phyloP scores from a whole-genome alignment of 2,329 filamentous ascomycete genomes.

The Colletotrichum higginsianum region DNA sequence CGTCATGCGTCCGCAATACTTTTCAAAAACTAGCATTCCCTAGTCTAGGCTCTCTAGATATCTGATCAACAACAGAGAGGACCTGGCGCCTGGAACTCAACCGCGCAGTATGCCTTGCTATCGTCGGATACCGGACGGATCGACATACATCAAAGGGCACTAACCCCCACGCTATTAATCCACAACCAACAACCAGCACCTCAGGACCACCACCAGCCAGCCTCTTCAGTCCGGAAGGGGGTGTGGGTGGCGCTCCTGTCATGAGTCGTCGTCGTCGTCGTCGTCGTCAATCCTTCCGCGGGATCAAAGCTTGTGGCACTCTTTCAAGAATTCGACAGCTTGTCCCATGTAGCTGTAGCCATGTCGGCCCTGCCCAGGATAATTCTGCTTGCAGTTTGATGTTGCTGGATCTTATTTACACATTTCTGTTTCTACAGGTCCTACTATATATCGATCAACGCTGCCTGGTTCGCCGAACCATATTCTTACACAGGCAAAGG shows the following conservation, averaged over 20 bases:
- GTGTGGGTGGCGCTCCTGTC: background rate
- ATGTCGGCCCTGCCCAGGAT: background rate
- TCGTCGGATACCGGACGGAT: constrained; percentile 17
- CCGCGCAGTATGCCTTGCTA: background rate
- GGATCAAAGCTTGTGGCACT: background rate
- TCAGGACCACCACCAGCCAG: background rate
- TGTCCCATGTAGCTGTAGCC: background rate
- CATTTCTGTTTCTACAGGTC: background rate
- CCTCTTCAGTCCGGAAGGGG: background rate
- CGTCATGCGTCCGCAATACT: constrained; percentile 17
- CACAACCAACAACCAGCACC: too few relatives aligned
- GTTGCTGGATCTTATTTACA: background rate
- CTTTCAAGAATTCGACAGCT: background rate
- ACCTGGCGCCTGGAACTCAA: background rate
- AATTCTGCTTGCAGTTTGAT: background rate
- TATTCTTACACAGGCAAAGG: background rate
- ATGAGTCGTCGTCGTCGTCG: background rate
- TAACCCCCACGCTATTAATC: constrained; percentile 32
- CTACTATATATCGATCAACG: constrained; percentile 5
- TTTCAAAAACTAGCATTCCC: background rate
- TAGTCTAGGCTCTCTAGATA: background rate
- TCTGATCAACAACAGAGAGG: background rate
- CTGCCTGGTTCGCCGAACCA: background rate
- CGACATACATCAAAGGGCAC: constrained; percentile 6
- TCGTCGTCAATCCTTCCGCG: background rate